A percentile compares a stretch with the other conserved stretches of the same genome.
phyloP scores from a whole-genome alignment of 148 eudicot genomes.

The Tetragonia tetragonoides region DNA sequence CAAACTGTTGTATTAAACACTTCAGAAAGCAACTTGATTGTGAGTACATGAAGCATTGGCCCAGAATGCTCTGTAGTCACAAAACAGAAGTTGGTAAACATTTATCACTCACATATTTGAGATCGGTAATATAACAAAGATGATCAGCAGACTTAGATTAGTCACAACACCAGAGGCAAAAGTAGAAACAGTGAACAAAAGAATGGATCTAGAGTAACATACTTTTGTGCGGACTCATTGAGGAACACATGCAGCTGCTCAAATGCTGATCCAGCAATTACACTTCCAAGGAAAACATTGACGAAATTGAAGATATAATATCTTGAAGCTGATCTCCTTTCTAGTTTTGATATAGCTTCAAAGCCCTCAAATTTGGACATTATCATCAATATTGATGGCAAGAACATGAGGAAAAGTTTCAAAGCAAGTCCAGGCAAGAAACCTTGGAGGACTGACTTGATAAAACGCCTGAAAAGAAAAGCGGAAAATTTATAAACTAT shows the following conservation, averaged over 20 bases:
- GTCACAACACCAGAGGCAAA: no score
- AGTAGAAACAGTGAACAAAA: no score
- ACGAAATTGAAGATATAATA: constrained; percentile 87
- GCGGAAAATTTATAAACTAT: constrained; percentile 10
- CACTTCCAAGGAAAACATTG: constrained; percentile 88
- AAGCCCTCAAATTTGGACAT: constrained; percentile 96
- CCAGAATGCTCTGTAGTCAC: not conserved
- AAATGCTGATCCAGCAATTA: constrained; percentile 76
- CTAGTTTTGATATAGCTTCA: constrained; percentile 60
- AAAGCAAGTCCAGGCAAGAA: constrained; percentile 87
- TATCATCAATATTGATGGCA: constrained; percentile 87
- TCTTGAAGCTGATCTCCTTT: constrained; percentile 88
- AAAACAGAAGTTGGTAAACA: not conserved
- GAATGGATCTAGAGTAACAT: constrained; percentile 28
- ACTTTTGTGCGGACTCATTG: constrained; percentile 55
- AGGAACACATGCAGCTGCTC: constrained; percentile 63
- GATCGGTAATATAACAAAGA: not conserved
- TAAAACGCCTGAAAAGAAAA: constrained; percentile 50
- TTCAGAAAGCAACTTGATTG: not conserved
- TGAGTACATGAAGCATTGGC: not conserved
- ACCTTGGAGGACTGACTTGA: constrained; percentile 77
- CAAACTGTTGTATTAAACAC: not conserved
- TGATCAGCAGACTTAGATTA: not conserved
- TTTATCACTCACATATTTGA: no score
- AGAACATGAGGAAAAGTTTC: constrained; percentile 89